Evolutionary conservation across 1,139 yeast genomes (phyloP).

Genomic region (Yamadazyma triangularis): DNA sequence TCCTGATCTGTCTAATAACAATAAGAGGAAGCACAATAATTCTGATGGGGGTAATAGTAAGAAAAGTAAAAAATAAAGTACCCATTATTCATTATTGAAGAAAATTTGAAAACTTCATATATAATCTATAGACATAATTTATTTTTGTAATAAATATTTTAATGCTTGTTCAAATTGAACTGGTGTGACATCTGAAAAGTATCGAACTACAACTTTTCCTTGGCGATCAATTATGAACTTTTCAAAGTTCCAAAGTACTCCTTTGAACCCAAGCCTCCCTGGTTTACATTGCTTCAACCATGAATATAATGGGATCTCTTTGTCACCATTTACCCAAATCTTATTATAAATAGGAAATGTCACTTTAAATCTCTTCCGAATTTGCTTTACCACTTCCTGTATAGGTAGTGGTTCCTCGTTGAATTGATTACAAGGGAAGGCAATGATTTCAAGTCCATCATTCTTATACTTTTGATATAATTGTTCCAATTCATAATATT

Average conservation of each 20-base stretch:
- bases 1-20: slow-evolving; percentile 9
- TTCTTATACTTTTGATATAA: slow-evolving; percentile 28
- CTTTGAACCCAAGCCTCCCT: slow-evolving; percentile 71
- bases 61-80: slow-evolving; percentile 9
- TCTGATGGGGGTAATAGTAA: slow-evolving; percentile 11
- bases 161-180: slow-evolving; percentile 36
- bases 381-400: slow-evolving; percentile 59
- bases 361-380: slow-evolving; percentile 62
- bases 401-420: slow-evolving; percentile 81
- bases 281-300: slow-evolving; percentile 23
- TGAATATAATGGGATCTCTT: slow-evolving; percentile 21
- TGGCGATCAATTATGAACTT: slow-evolving; percentile 72
- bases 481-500: slow-evolving; percentile 30
- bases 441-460: slow-evolving; percentile 31
- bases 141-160: slow-evolving; percentile 1
- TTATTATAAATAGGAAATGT: slow-evolving; percentile 38
- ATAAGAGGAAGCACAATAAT: slow-evolving; percentile 13
- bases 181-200: slow-evolving; percentile 68
- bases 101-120: too few relatives aligned
- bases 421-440: slow-evolving; percentile 45
- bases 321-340: slow-evolving; percentile 31
- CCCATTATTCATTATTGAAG: too few relatives aligned
- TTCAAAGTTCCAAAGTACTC: slow-evolving; percentile 94
- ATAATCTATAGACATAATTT: too few relatives aligned
- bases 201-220: slow-evolving; percentile 73